A percentile compares a stretch with the other conserved stretches of the same genome.
Evolutionary conservation across 768 basidiomycete genomes (phyloP).

Genomic region (Lyophyllum decastes): DNA sequence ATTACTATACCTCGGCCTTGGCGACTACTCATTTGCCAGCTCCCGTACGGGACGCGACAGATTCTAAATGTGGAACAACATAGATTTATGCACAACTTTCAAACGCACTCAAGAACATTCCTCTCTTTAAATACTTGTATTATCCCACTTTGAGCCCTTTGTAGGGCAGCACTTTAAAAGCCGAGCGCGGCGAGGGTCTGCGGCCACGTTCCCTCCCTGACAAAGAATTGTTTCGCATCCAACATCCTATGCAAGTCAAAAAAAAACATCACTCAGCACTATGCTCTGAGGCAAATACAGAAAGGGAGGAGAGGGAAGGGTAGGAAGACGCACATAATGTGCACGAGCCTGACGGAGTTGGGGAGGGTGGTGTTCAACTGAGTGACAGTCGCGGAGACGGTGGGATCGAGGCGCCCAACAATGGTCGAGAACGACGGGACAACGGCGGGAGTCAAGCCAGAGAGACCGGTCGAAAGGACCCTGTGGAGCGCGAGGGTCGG

Average conservation of each 20-base stretch:
- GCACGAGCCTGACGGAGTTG: slow-evolving; percentile 24
- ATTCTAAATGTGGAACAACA: neutral
- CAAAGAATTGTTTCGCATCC: slow-evolving; percentile 36
- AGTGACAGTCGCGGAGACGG: slow-evolving; percentile 21
- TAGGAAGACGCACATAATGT: slow-evolving; percentile 26
- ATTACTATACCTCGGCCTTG: too few species aligned
- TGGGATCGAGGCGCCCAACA: slow-evolving; percentile 30
- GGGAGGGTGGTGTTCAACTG: slow-evolving; percentile 34
- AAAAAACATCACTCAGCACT: neutral
- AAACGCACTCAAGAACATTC: neutral
- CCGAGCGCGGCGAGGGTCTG: slow-evolving; percentile 33
- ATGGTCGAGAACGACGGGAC: slow-evolving; percentile 29
- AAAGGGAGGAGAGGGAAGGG: neutral
- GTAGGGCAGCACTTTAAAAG: slow-evolving; percentile 19
- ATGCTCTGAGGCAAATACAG: neutral
- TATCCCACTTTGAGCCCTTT: too few species aligned
- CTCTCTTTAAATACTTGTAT: neutral
- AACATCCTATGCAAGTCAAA: slow-evolving; percentile 3
- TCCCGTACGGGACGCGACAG: too few species aligned
- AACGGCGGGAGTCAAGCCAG: slow-evolving; percentile 25
- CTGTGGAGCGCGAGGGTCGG: slow-evolving; percentile 14
- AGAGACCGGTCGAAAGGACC: slow-evolving; percentile 28
- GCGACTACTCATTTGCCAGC: too few species aligned
- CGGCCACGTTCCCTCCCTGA: slow-evolving; percentile 29
- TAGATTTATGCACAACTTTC: neutral